Evolutionary conservation across 2,329 filamentous ascomycete genomes (phyloP).

Genomic region (Paecilomyces sp.): DNA sequence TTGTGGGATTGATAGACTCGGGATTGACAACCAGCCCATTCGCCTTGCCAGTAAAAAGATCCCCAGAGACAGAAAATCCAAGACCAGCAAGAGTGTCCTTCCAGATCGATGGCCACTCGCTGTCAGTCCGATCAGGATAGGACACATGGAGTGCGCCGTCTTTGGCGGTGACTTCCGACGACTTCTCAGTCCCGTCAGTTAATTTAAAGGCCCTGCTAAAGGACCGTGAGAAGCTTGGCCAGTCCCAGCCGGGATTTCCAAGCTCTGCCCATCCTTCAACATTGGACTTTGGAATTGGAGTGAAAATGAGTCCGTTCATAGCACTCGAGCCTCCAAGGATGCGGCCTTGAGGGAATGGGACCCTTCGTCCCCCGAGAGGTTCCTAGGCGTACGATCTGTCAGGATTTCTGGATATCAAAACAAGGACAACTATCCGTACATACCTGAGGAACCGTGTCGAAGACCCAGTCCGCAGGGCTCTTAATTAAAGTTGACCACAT

Average conservation of each 20-base stretch:
- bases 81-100: neutral
- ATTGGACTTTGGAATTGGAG: slow-evolving; percentile 20
- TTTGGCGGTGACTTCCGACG: neutral
- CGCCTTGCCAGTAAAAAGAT: slow-evolving; percentile 27
- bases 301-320: slow-evolving; percentile 6
- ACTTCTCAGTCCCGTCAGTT: neutral
- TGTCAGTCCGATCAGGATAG: too few relatives aligned
- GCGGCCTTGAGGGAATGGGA: slow-evolving; percentile 2
- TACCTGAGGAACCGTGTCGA: neutral
- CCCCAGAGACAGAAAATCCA: slow-evolving; percentile 3
- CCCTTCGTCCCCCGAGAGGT: too few relatives aligned
- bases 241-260: slow-evolving; percentile 17
- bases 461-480: neutral
- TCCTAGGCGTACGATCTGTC: neutral
- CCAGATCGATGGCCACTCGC: too few relatives aligned
- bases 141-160: too few relatives aligned
- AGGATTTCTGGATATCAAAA: neutral
- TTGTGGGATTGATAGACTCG: slow-evolving; percentile 20
- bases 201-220: slow-evolving; percentile 4
- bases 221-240: slow-evolving; percentile 5
- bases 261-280: slow-evolving; percentile 32
- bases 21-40: too few relatives aligned
- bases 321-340: slow-evolving; percentile 10
- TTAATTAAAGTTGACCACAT: neutral
- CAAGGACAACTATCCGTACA: neutral